phyloP scores from a whole-genome alignment of 2,329 filamentous ascomycete species.

The Hypoxylon sp. region DNA sequence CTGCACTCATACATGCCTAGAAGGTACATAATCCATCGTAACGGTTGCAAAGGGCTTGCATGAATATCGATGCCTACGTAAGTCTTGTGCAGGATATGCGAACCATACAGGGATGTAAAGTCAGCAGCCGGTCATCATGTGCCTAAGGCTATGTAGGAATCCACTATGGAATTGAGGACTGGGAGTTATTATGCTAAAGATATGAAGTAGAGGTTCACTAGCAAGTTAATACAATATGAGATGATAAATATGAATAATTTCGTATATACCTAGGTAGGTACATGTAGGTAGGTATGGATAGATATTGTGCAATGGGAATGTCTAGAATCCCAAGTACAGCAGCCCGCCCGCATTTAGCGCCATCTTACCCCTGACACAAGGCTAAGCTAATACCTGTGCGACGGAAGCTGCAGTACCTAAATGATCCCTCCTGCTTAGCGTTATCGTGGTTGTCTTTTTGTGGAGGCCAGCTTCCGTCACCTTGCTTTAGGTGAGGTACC shows the following conservation, averaged over 20 bases:
- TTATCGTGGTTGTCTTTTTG: neutral
- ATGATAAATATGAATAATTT: neutral
- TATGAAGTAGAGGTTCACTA: neutral
- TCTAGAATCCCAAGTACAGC: constrained; percentile 1
- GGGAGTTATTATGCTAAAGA: neutral
- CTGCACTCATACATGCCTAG: constrained; percentile 28
- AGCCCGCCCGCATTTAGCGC: constrained; percentile 34
- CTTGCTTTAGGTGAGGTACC: constrained; percentile 11
- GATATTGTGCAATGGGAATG: neutral
- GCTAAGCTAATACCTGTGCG: constrained; percentile 15
- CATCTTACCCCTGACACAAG: constrained; percentile 38
- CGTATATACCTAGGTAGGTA: neutral
- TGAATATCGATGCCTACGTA: constrained; percentile 25
- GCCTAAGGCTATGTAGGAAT: neutral
- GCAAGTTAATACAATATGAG: neutral
- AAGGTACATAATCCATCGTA: constrained; percentile 17
- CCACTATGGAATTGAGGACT: neutral
- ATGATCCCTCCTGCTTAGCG: neutral
- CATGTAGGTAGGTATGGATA: constrained; percentile 1
- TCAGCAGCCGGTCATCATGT: constrained; percentile 5
- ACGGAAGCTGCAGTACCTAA: neutral
- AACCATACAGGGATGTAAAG: constrained; percentile 19
- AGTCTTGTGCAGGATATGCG: constrained; percentile 12
- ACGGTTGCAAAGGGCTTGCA: constrained; percentile 17
- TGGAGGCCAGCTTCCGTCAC: constrained; percentile 30